Conservation (phyloP, 2,329 filamentous ascomycete genomes). For the Fusarium illudens region DNA sequence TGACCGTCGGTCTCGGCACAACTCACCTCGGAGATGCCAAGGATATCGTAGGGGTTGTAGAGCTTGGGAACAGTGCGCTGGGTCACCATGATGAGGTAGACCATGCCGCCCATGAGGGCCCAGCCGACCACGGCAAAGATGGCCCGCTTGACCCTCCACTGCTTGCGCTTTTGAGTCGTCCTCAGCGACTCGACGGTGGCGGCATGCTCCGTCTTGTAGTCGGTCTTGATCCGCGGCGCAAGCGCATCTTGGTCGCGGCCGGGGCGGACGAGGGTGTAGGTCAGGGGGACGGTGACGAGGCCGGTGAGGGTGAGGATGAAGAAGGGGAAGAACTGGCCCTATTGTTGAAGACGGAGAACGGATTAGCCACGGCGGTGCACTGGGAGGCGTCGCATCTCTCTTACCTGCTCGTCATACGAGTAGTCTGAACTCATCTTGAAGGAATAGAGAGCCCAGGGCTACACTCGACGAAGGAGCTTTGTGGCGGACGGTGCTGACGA, state of each 20-base stretch:
- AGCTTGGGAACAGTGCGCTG: conserved; percentile 76
- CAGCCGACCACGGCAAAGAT: conserved; percentile 80
- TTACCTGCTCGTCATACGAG: conserved; percentile 93
- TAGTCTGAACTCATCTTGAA: conserved; percentile 90
- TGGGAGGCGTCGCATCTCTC: neutral
- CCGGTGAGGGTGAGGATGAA: conserved; percentile 92
- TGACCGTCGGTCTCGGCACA: neutral
- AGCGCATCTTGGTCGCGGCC: conserved; percentile 80
- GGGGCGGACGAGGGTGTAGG: conserved; percentile 85
- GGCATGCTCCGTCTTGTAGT: conserved; percentile 83
- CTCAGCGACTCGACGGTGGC: conserved; percentile 85
- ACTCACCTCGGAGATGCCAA: conserved; percentile 82
- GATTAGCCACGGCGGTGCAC: conserved; percentile 5
- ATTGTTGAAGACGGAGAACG: neutral
- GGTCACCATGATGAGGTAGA: conserved; percentile 87
- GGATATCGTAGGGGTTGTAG: conserved; percentile 97
- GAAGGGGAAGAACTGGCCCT: conserved; percentile 99
- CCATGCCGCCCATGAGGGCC: conserved; percentile 86
- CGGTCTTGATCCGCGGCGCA: conserved; percentile 81
- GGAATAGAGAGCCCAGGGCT: conserved; percentile 49
- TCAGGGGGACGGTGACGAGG: conserved; percentile 88
- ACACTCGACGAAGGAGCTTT: conserved; percentile 35
- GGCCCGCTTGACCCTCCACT: conserved; percentile 86
- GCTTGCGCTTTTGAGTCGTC: conserved; percentile 86
- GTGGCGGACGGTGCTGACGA: conserved; percentile 26